Percentiles rank a stretch among this genome's conserved stretches.
These are phyloP conservation scores for Tuctoria greenei DNA, from an alignment of 176 grass and related monocot genomes.

Conservation along the genomic window DNA sequence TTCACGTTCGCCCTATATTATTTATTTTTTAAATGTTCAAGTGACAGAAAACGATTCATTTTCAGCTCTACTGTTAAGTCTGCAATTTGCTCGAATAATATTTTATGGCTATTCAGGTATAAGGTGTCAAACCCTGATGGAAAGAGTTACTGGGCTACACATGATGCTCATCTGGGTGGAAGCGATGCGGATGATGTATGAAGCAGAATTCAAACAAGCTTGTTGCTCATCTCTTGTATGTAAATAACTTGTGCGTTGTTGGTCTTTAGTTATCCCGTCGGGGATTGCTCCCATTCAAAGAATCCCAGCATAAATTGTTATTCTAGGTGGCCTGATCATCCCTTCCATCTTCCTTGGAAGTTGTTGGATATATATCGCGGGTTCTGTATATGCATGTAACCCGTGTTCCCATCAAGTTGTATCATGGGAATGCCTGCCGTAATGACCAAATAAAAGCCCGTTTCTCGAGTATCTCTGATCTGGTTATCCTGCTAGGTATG, in stretches of 20 bases:
- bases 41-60: not conserved
- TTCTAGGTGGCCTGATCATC: constrained; percentile 28
- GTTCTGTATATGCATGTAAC: constrained; percentile 52
- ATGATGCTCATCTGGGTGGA: constrained; percentile 54
- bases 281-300: constrained; percentile 41
- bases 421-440: constrained; percentile 6
- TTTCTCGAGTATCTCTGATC: not conserved
- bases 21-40: not conserved
- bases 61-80: not conserved
- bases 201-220: constrained; percentile 14
- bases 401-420: constrained; percentile 16
- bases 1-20: not conserved
- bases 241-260: constrained; percentile 42
- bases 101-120: constrained; percentile 53
- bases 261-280: constrained; percentile 22
- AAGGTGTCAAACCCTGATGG: constrained; percentile 73
- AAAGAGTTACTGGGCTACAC: constrained; percentile 58
- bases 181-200: constrained; percentile 70
- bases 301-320: constrained; percentile 35
- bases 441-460: constrained; percentile 30
- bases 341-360: not conserved
- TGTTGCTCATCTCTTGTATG: constrained; percentile 34
- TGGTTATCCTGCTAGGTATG: not conserved
- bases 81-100: constrained; percentile 1
- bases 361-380: not conserved